These are phyloP conservation scores for Nannochloropsis granulata DNA, from an alignment of 108 stramenopile species.

Conservation along the genomic window DNA sequence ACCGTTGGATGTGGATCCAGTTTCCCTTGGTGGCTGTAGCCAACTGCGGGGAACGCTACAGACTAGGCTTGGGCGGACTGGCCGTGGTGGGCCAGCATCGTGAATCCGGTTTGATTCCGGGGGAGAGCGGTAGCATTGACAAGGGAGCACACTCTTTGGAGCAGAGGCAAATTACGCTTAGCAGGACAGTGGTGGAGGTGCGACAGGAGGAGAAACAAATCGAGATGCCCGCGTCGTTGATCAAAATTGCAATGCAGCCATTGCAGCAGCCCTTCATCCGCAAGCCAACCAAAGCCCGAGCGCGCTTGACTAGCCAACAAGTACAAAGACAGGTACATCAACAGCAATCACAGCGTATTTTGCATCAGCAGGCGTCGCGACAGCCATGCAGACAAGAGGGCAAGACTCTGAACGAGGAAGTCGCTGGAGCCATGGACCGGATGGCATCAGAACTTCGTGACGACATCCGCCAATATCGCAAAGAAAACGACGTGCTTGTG, in stretches of 20 bases:
- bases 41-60: conserved; percentile 34
- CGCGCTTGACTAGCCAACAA: too few relatives aligned
- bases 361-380: not conserved
- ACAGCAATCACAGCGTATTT: not conserved
- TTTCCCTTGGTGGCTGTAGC: conserved; percentile 42
- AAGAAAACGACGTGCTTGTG: not conserved
- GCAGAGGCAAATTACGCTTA: too few relatives aligned
- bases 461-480: not conserved
- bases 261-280: too few relatives aligned
- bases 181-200: too few relatives aligned
- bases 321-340: not conserved
- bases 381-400: not conserved
- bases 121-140: too few relatives aligned
- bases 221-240: too few relatives aligned
- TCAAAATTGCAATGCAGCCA: too few relatives aligned
- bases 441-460: not conserved
- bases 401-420: not conserved
- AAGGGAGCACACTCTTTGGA: too few relatives aligned
- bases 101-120: too few relatives aligned
- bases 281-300: too few relatives aligned
- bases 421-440: not conserved
- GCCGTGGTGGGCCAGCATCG: too few relatives aligned
- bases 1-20: conserved; percentile 49
- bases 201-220: too few relatives aligned
- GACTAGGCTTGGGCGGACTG: not conserved